phyloP scores from a whole-genome alignment of 768 basidiomycete genomes.

The Suillus bovinus region DNA sequence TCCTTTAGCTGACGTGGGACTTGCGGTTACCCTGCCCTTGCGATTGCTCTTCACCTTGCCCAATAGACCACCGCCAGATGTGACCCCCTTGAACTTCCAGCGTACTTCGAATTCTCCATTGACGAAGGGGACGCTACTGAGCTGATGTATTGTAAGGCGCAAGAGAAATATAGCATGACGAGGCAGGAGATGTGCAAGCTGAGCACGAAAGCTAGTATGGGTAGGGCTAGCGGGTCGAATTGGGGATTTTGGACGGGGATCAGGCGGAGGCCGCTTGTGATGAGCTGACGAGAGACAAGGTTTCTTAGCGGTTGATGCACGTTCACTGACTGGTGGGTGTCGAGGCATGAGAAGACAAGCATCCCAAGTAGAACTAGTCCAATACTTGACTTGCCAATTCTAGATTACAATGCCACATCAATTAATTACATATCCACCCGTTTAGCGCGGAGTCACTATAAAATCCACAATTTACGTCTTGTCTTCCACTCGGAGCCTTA shows the following conservation, averaged over 20 bases:
- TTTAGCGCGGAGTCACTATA: no score
- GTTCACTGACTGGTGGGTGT: no score
- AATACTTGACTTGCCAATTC: no score
- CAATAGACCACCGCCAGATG: conserved; percentile 42
- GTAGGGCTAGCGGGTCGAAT: background rate
- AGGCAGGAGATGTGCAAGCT: conserved; percentile 60
- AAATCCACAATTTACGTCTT: no score
- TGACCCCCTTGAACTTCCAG: conserved; percentile 71
- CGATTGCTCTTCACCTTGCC: conserved; percentile 36
- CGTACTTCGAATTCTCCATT: conserved; percentile 66
- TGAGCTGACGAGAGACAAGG: no score
- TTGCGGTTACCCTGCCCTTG: conserved; percentile 15
- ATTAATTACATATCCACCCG: no score
- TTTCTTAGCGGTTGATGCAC: background rate
- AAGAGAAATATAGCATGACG: conserved; percentile 68
- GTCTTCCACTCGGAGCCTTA: no score
- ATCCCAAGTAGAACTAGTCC: no score
- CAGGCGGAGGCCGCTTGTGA: background rate
- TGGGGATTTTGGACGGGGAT: background rate
- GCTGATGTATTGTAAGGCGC: conserved; percentile 60
- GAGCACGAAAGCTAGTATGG: conserved; percentile 45
- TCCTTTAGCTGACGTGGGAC: conserved; percentile 5
- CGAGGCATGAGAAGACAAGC: no score
- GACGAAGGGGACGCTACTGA: conserved; percentile 71
- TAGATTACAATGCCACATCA: no score